phyloP scores from a whole-genome alignment of 108 stramenopile genomes.

The Cyclotella atomus region DNA sequence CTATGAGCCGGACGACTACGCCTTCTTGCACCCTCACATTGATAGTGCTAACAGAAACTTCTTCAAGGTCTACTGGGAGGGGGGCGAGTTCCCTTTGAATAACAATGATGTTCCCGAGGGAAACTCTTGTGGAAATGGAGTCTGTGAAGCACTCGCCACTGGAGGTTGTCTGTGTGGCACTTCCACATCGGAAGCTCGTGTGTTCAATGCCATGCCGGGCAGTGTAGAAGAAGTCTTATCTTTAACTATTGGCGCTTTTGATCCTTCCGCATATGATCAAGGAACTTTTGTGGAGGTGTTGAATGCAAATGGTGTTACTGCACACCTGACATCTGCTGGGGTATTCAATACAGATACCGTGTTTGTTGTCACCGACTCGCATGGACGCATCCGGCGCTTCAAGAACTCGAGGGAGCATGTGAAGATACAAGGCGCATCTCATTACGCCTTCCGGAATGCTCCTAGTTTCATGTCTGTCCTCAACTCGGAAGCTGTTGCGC shows the following conservation, averaged over 20 bases:
- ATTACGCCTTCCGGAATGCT: conserved; percentile 51
- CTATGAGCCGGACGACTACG: conserved; percentile 44
- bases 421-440: conserved; percentile 20
- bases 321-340: conserved; percentile 31
- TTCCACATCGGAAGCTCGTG: conserved; percentile 21
- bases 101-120: conserved; percentile 34
- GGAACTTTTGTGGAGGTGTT: conserved; percentile 16
- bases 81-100: conserved; percentile 40
- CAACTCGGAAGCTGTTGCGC: conserved; percentile 35
- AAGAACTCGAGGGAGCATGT: conserved; percentile 42
- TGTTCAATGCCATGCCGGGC: conserved; percentile 42
- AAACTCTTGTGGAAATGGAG: conserved; percentile 30
- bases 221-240: conserved; percentile 49
- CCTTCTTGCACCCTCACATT: conserved; percentile 34
- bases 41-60: conserved; percentile 41
- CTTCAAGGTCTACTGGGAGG: conserved; percentile 48
- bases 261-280: conserved; percentile 31
- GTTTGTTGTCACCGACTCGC: conserved; percentile 35
- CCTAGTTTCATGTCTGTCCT: conserved; percentile 54
- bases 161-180: conserved; percentile 47
- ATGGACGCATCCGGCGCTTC: conserved; percentile 20
- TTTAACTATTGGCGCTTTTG: conserved; percentile 42
- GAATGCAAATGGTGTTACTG: conserved; percentile 38
- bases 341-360: conserved; percentile 32
- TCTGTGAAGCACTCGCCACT: conserved; percentile 30